Percentiles rank a stretch among this genome's conserved stretches.
Conservation (phyloP, 805 yeast species). For the Lipomyces japonicus region DNA sequence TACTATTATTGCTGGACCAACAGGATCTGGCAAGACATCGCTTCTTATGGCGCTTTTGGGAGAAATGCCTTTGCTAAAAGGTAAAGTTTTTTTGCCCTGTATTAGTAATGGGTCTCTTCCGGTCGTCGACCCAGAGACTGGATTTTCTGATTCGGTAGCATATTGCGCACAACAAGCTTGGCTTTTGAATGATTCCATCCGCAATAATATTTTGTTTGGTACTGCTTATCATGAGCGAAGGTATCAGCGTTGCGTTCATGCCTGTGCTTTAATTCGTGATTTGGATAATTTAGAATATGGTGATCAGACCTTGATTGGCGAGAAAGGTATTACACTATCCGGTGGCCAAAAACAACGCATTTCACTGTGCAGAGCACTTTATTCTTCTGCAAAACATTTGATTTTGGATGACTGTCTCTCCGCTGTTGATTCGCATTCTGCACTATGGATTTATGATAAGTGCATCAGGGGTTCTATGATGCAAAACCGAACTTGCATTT, state of each 20-base stretch:
- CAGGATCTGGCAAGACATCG: conserved; percentile 88
- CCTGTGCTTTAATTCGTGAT: conserved; percentile 86
- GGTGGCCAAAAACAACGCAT: conserved; percentile 98
- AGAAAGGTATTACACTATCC: conserved; percentile 91
- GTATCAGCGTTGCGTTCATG: conserved; percentile 73
- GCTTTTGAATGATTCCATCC: conserved; percentile 86
- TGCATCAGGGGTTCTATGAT: conserved; percentile 86
- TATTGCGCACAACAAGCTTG: conserved; percentile 65
- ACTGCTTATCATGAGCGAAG: conserved; percentile 67
- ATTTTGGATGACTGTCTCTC: conserved; percentile 89
- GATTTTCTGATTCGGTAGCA: conserved; percentile 27
- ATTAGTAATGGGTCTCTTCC: background rate
- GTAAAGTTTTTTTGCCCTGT: conserved; percentile 53
- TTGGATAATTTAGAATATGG: conserved; percentile 82
- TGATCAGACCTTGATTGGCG: conserved; percentile 93
- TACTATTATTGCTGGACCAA: conserved; percentile 78
- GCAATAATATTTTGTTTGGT: conserved; percentile 79
- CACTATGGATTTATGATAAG: conserved; percentile 85
- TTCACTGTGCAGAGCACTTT: conserved; percentile 88
- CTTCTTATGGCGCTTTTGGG: conserved; percentile 77
- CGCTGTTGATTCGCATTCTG: conserved; percentile 97
- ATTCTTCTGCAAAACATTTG: conserved; percentile 77
- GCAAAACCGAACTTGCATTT: conserved; percentile 78
- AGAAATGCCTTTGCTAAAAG: conserved; percentile 60
- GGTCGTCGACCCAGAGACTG: conserved; percentile 13